These are phyloP conservation scores for Calonectria pteridis DNA, from an alignment of 2,329 filamentous ascomycete species.

Conservation along the genomic window DNA sequence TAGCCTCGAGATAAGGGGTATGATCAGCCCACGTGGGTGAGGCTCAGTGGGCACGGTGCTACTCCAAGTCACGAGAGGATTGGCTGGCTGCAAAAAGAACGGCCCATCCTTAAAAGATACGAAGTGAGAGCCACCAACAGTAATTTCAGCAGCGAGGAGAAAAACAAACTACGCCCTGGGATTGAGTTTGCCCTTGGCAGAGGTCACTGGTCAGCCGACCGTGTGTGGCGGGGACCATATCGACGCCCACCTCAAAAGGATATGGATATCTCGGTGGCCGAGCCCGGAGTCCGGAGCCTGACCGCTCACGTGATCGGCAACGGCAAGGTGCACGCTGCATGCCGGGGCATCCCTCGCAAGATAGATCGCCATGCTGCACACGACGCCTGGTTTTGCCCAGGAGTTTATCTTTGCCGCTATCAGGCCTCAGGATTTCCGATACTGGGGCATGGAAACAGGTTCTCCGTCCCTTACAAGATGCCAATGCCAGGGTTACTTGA, in stretches of 20 bases:
- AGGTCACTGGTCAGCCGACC: constrained; percentile 10
- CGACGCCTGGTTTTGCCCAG: not conserved
- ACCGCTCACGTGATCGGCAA: constrained; percentile 14
- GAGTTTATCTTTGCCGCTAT: not conserved
- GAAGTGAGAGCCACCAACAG: not conserved
- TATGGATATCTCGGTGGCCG: constrained; percentile 9
- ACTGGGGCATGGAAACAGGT: not conserved
- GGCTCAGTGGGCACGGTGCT: constrained; percentile 2
- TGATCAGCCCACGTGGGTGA: constrained; percentile 6
- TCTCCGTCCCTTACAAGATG: not conserved
- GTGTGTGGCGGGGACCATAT: not conserved
- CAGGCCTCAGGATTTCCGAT: not conserved
- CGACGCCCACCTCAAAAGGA: not conserved
- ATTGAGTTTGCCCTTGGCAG: constrained; percentile 6
- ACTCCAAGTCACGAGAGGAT: not conserved
- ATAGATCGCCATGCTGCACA: not conserved
- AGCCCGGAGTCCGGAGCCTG: not conserved
- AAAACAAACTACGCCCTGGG: not conserved
- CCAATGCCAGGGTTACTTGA: not conserved
- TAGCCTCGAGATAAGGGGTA: constrained; percentile 14
- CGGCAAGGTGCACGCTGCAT: not conserved
- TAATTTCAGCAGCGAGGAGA: not conserved
- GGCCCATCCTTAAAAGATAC: not conserved
- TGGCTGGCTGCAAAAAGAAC: not conserved
- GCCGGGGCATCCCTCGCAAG: not conserved